These are phyloP conservation scores for Paecilomyces sp. DNA, from an alignment of 2,329 filamentous ascomycete species.

Conservation along the genomic window DNA sequence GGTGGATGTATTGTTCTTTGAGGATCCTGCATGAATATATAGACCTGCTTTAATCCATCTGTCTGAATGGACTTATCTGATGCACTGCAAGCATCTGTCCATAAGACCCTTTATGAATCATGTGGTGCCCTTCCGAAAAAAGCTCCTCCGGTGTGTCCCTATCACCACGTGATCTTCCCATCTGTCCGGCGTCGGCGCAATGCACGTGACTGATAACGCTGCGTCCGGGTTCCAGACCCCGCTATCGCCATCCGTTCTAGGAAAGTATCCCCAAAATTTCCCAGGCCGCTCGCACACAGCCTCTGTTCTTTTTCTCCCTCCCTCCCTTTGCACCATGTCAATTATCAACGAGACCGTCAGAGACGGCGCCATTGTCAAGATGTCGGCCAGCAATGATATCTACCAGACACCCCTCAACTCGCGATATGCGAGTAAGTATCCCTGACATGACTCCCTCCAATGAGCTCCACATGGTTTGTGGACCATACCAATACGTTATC, in stretches of 20 bases:
- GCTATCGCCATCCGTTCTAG: slow-evolving; percentile 10
- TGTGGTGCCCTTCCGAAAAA: not conserved
- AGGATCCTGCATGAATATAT: not conserved
- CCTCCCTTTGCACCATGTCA: slow-evolving; percentile 11
- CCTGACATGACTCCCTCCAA: not conserved
- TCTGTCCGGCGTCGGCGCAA: slow-evolving; percentile 11
- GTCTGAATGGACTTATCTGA: not conserved
- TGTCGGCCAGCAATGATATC: slow-evolving; percentile 42
- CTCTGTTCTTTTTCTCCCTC: slow-evolving; percentile 7
- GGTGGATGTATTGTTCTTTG: not conserved
- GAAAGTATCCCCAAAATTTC: slow-evolving; percentile 21
- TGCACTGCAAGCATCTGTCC: not conserved
- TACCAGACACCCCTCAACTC: slow-evolving; percentile 63
- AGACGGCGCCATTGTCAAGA: slow-evolving; percentile 12
- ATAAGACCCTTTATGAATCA: not conserved
- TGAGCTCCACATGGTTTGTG: slow-evolving; percentile 5
- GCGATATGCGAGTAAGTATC: slow-evolving; percentile 59
- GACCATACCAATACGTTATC: not conserved
- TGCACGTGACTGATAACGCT: slow-evolving; percentile 31
- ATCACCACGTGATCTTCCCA: not conserved
- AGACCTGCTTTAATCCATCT: not conserved
- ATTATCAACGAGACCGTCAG: not conserved
- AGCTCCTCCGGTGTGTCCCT: not conserved
- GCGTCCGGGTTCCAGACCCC: slow-evolving; percentile 13
- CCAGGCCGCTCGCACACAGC: slow-evolving; percentile 13